Evolutionary conservation across 805 yeast species (phyloP).

Genomic region (Starmera caribaea): DNA sequence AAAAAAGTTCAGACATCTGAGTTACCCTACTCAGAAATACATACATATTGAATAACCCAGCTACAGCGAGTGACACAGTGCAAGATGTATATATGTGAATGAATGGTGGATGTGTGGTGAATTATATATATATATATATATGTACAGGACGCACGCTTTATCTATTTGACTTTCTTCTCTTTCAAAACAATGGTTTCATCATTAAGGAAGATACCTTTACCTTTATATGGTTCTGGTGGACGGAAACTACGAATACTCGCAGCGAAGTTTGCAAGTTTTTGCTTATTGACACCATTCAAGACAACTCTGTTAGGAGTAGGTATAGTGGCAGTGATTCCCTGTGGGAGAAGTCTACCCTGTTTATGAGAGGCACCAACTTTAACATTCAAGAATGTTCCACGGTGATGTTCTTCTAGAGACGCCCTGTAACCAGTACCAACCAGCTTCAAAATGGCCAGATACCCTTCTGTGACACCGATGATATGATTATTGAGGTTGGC

Average conservation of each 20-base stretch:
- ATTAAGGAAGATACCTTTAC: constrained; percentile 91
- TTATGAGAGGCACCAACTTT: constrained; percentile 85
- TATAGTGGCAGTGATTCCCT: constrained; percentile 58
- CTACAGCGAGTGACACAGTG: no score
- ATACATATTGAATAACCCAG: no score
- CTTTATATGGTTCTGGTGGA: constrained; percentile 98
- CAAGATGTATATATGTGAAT: no score
- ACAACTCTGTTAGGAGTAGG: constrained; percentile 84
- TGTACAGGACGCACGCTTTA: background rate
- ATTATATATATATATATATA: constrained; percentile 1
- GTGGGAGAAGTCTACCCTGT: constrained; percentile 70
- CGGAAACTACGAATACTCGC: constrained; percentile 77
- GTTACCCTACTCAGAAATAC: no score
- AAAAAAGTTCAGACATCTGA: no score
- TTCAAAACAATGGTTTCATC: constrained; percentile 86
- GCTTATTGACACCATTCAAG: constrained; percentile 82
- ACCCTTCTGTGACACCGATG: constrained; percentile 90
- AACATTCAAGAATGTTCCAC: constrained; percentile 49
- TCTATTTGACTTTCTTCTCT: constrained; percentile 85
- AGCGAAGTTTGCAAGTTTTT: constrained; percentile 80
- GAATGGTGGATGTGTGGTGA: no score
- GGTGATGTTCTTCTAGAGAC: constrained; percentile 46
- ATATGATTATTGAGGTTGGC: constrained; percentile 68
- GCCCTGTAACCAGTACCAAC: constrained; percentile 98
- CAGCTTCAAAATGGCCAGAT: constrained; percentile 73